Conservation (phyloP, 2,329 filamentous ascomycete genomes). For the Aspergillus tamarii region DNA sequence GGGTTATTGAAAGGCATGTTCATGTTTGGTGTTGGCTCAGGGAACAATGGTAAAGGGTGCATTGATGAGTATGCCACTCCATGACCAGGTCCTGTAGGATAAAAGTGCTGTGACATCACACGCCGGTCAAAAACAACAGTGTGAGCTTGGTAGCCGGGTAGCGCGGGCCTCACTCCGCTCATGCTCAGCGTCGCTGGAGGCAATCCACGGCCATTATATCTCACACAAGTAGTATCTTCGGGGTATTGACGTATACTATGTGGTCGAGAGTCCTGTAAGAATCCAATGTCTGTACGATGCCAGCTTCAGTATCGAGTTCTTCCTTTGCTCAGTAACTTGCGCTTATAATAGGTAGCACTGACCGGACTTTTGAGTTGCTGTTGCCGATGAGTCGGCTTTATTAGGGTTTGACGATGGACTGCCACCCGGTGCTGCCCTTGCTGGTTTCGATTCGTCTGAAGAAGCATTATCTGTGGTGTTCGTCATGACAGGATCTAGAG, state of each 20-base stretch:
- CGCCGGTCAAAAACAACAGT: conserved; percentile 30
- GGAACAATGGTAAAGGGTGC: conserved; percentile 30
- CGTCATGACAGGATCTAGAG: conserved; percentile 10
- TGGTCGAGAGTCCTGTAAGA: conserved; percentile 15
- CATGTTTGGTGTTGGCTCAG: conserved; percentile 18
- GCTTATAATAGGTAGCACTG: conserved; percentile 7
- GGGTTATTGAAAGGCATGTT: conserved; percentile 29
- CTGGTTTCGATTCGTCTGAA: conserved; percentile 10
- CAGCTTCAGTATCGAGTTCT: background rate
- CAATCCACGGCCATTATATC: conserved; percentile 24
- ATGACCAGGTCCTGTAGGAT: conserved; percentile 26
- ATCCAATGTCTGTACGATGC: conserved; percentile 12
- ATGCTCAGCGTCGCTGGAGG: conserved; percentile 30
- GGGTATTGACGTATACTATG: conserved; percentile 25
- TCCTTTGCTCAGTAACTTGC: background rate
- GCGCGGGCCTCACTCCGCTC: conserved; percentile 33
- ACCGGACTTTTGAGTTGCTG: conserved; percentile 14
- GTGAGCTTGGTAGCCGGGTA: conserved; percentile 32
- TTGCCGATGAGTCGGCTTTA: conserved; percentile 5
- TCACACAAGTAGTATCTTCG: conserved; percentile 21
- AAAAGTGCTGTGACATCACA: conserved; percentile 31
- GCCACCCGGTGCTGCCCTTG: conserved; percentile 3
- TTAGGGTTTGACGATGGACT: conserved; percentile 4
- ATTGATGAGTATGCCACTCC: conserved; percentile 35
- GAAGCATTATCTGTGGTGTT: conserved; percentile 19